phyloP scores from a whole-genome alignment of 176 grass and related monocot genomes.

The Tuctoria greenei region DNA sequence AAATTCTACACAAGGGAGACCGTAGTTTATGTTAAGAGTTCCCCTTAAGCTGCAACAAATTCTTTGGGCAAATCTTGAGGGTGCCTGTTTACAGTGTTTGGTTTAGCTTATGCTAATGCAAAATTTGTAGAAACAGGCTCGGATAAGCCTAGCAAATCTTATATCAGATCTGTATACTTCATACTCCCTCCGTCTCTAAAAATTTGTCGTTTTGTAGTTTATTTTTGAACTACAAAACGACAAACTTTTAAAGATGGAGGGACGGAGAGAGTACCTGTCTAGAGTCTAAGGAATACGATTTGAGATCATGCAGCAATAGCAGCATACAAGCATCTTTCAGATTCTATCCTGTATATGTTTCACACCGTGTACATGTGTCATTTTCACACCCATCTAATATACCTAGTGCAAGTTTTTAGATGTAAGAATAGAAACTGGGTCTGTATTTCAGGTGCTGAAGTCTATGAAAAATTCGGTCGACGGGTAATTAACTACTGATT shows the following conservation, averaged over 20 bases:
- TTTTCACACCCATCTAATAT: not conserved
- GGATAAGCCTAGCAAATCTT: conserved; percentile 38
- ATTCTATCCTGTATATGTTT: not conserved
- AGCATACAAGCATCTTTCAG: too few relatives aligned
- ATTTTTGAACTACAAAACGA: too few relatives aligned
- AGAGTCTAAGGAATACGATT: too few relatives aligned
- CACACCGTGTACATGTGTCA: not conserved
- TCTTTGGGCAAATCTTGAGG: conserved; percentile 35
- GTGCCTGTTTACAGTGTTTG: conserved; percentile 41
- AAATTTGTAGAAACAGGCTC: conserved; percentile 43
- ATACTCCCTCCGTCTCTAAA: too few relatives aligned
- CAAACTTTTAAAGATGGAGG: too few relatives aligned
- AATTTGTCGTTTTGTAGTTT: too few relatives aligned
- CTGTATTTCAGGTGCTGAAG: too few relatives aligned
- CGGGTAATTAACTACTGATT: too few relatives aligned
- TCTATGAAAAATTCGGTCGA: too few relatives aligned
- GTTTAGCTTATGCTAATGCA: conserved; percentile 42
- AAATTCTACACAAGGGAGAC: conserved; percentile 13
- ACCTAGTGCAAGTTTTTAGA: not conserved
- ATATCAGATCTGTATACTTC: conserved; percentile 22
- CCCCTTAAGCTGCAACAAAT: conserved; percentile 37
- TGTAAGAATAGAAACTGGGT: not conserved
- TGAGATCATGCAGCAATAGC: not conserved
- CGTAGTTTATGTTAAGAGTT: conserved; percentile 38
- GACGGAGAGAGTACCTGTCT: too few relatives aligned